phyloP scores from a whole-genome alignment of 352 stramenopile species.

The Phytophthora syringae region DNA sequence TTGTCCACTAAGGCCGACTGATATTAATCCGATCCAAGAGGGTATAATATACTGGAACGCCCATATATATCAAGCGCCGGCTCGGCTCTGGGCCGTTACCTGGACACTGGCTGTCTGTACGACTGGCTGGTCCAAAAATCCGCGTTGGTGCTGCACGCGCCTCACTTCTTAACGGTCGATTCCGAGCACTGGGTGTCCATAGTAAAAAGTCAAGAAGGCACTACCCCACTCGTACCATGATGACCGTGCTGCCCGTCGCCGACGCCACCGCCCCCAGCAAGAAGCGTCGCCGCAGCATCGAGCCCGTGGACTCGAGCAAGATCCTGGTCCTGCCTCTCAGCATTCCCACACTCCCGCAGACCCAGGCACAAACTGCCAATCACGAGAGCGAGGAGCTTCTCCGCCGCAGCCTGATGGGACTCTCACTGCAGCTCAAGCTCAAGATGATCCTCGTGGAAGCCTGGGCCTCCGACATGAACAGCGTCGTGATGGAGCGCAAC shows the following conservation, averaged over 20 bases:
- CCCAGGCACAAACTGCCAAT: conserved; percentile 6
- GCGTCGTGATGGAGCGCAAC: conserved; percentile 86
- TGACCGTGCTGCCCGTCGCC: conserved; percentile 50
- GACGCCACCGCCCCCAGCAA: conserved; percentile 47
- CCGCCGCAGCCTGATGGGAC: conserved; percentile 73
- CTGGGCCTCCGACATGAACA: conserved; percentile 88
- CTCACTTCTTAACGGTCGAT: conserved; percentile 31
- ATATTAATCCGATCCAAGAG: too few relatives aligned
- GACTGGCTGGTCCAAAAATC: conserved; percentile 43
- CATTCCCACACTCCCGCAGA: conserved; percentile 35
- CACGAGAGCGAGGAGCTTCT: conserved; percentile 44
- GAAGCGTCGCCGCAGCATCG: conserved; percentile 74
- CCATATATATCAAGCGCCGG: conserved; percentile 21
- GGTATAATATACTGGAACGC: too few relatives aligned
- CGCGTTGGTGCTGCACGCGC: conserved; percentile 3
- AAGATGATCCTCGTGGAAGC: conserved; percentile 87
- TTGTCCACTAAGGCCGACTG: too few relatives aligned
- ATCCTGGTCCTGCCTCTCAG: conserved; percentile 57
- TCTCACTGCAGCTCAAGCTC: conserved; percentile 84
- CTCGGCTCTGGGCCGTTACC: conserved; percentile 33
- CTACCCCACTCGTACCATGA: conserved; percentile 46
- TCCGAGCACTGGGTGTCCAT: conserved; percentile 2
- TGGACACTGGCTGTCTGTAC: conserved; percentile 37
- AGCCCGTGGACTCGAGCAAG: conserved; percentile 61
- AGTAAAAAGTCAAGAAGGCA: too few relatives aligned